Evolutionary conservation across 1,139 yeast species (phyloP).

Genomic region (Scheffersomyces titani): DNA sequence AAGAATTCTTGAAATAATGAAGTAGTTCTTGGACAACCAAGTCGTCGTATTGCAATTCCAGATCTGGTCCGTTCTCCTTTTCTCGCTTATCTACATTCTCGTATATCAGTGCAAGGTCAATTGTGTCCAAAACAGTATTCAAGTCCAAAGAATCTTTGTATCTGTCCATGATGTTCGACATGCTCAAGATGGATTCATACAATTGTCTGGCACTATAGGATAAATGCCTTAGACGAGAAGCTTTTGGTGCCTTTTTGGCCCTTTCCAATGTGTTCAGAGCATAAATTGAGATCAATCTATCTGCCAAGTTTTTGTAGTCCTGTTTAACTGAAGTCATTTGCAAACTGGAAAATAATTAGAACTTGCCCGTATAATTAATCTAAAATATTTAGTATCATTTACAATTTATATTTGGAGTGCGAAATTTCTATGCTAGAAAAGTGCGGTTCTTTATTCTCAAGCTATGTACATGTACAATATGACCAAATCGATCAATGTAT

Average conservation of each 20-base stretch:
- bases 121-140: constrained; percentile 26
- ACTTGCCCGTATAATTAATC: neutral
- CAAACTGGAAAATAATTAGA: neutral
- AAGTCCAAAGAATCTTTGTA: constrained; percentile 11
- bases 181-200: constrained; percentile 4
- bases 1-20: constrained; percentile 75
- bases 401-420: neutral
- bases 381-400: neutral
- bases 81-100: constrained; percentile 36
- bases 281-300: constrained; percentile 8
- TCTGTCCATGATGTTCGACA: constrained; percentile 3
- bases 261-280: constrained; percentile 2
- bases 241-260: neutral
- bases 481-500: neutral
- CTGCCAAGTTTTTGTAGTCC: constrained; percentile 8
- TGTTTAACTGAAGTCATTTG: constrained; percentile 3
- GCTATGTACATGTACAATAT: neutral
- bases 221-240: neutral
- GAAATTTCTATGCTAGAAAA: neutral
- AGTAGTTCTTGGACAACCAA: constrained; percentile 66
- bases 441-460: neutral
- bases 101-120: constrained; percentile 40
- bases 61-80: constrained; percentile 7
- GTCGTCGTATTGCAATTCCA: constrained; percentile 55
- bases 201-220: constrained; percentile 3